Base-by-base conservation (phyloP, 75 land plant genomes). In the Gnetum montanum region DNA sequence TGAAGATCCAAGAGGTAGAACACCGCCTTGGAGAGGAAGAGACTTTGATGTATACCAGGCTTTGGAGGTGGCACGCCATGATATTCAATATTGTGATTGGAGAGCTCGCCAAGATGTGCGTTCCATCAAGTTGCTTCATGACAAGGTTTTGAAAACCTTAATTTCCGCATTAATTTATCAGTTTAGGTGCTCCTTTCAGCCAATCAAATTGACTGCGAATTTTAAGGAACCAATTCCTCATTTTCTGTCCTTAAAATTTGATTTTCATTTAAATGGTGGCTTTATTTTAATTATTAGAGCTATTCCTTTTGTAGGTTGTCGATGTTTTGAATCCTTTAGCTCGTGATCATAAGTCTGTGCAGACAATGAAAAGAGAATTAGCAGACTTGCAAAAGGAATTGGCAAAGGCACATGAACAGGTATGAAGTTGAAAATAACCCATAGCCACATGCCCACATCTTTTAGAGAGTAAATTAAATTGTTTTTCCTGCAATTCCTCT, bases 271-370 rank as follows among this genome's bases (percentile, higher is more conserved):
- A n/a, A n/a, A n/a, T n/a, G n/a, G n/a, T n/a, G n/a, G n/a, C n/a
- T n/a, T n/a, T n/a, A n/a, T n/a, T n/a, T n/a, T n/a, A n/a, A n/a
- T n/a, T n/a, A n/a, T n/a, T n/a, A n/a, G n/a, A n/a, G n/a, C n/a
- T n/a, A n/a, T n/a, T n/a, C n/a, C n/a, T n/a, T n/a, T n/a, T n/a
- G 56, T 67, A 94, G 98, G 98, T 86, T 43, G 99, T 95, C 19
- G 99, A 95, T 43, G 91, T 86, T 23, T 55, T 95, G 49, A 95
- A 95, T 60, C 99, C 99, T 36, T 73, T 86, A 43, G 99, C 85
- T 0, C 74, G 97, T 40, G 97, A 95, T 8, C 74, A 62, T 41
- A 95, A 95, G 69, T 95, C 99, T 2, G 74, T 95, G 40, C 79
- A 89, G 34, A 95, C 96, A 4, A 43, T 86, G 75, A 84, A 84